Evolutionary conservation across 2,329 filamentous ascomycete species (phyloP).

Genomic region (Simplicillium aogashimaense): DNA sequence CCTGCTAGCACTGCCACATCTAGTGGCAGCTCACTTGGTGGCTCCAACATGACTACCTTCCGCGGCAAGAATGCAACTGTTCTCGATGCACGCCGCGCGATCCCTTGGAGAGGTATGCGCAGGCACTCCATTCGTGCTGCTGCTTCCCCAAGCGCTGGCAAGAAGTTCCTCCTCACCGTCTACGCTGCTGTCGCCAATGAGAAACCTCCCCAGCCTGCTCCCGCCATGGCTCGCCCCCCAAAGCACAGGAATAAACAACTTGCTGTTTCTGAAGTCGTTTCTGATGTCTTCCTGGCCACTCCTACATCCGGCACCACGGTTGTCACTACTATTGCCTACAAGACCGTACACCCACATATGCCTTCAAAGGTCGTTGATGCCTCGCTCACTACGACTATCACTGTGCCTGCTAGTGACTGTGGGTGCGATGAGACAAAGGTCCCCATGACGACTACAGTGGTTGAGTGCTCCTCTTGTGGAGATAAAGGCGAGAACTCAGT

Average conservation of each 20-base stretch:
- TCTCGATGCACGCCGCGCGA: no score
- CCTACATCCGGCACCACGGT: neutral
- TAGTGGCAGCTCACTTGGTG: no score
- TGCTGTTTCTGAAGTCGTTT: neutral
- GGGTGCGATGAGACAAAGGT: slow-evolving; percentile 2
- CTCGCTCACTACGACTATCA: slow-evolving; percentile 4
- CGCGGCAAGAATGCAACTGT: no score
- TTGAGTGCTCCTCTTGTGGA: slow-evolving; percentile 3
- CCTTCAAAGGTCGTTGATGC: slow-evolving; percentile 1
- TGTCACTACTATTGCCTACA: slow-evolving; percentile 4
- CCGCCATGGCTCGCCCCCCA: slow-evolving; percentile 15
- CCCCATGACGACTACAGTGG: slow-evolving; percentile 4
- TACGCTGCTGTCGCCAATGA: slow-evolving; percentile 27
- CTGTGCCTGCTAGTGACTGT: slow-evolving; percentile 1
- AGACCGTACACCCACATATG: slow-evolving; percentile 3
- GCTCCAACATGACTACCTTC: no score
- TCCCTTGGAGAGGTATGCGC: no score
- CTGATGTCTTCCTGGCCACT: neutral
- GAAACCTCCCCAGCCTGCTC: slow-evolving; percentile 19
- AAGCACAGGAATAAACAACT: neutral
- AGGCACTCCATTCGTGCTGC: no score
- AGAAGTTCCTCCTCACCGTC: slow-evolving; percentile 22
- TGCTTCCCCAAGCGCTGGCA: neutral
- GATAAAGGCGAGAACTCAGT: neutral
- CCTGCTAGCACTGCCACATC: no score